phyloP scores from a whole-genome alignment of 495 filamentous ascomycete species.

The Penicillium bialowiezense region DNA sequence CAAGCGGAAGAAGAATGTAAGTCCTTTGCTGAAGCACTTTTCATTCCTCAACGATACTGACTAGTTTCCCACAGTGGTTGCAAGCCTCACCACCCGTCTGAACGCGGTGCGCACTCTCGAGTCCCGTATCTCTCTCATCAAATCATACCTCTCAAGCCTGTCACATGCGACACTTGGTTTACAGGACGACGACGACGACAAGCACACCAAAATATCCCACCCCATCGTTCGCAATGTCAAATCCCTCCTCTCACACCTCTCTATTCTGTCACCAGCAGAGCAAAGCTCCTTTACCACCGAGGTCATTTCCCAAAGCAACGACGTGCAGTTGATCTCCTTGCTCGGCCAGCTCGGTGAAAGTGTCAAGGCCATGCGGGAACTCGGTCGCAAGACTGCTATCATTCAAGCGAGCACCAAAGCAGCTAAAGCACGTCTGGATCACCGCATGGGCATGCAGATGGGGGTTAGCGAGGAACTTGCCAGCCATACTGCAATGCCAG shows the following conservation, averaged over 20 bases:
- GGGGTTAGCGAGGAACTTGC: slow-evolving; percentile 31
- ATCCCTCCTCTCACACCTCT: slow-evolving; percentile 52
- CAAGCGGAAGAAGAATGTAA: slow-evolving; percentile 75
- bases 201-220: slow-evolving; percentile 33
- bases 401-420: slow-evolving; percentile 51
- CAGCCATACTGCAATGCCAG: too few relatives aligned
- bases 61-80: slow-evolving; percentile 50
- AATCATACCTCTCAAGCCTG: slow-evolving; percentile 72
- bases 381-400: slow-evolving; percentile 69
- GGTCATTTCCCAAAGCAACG: slow-evolving; percentile 69
- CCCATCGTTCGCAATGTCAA: slow-evolving; percentile 56
- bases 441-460: slow-evolving; percentile 15
- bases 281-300: slow-evolving; percentile 59
- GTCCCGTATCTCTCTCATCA: slow-evolving; percentile 76
- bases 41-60: slow-evolving; percentile 9
- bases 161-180: slow-evolving; percentile 52
- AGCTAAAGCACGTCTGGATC: slow-evolving; percentile 22
- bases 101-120: slow-evolving; percentile 93
- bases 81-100: slow-evolving; percentile 74
- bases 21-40: slow-evolving; percentile 6
- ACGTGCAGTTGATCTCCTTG: slow-evolving; percentile 71
- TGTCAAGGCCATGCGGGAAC: slow-evolving; percentile 61
- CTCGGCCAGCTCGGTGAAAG: slow-evolving; percentile 66
- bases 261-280: slow-evolving; percentile 48
- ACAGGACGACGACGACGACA: slow-evolving; percentile 30